Conservation (phyloP, 306 rosid species). For the Quercus glauca region DNA sequence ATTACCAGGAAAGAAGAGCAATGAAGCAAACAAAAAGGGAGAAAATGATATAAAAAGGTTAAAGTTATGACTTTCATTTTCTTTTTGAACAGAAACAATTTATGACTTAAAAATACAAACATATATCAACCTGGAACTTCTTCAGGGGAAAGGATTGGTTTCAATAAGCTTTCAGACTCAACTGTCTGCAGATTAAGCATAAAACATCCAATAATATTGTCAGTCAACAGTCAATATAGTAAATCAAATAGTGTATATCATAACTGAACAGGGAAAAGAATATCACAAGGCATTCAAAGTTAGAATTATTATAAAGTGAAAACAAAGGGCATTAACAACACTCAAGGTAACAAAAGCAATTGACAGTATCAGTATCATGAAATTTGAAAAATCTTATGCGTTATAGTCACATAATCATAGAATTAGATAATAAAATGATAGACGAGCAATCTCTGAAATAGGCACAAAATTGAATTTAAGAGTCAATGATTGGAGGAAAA, state of each 20-base stretch:
- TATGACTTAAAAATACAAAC: not conserved
- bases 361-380: not conserved
- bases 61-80: not conserved
- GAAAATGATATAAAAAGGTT: not conserved
- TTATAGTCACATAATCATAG: too few species aligned
- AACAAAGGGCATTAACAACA: not conserved
- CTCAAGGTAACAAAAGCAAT: too few species aligned
- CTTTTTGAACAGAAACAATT: not conserved
- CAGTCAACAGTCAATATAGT: constrained; percentile 3
- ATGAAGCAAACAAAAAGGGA: constrained; percentile 3
- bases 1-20: constrained; percentile 15
- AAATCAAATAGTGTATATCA: not conserved
- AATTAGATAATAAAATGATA: too few species aligned
- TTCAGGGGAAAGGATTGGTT: constrained; percentile 70
- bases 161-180: constrained; percentile 78
- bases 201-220: not conserved
- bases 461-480: too few species aligned
- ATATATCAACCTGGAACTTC: constrained; percentile 66
- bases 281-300: not conserved
- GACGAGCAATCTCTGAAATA: too few species aligned
- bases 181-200: constrained; percentile 57
- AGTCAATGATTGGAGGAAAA: not conserved
- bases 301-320: not conserved
- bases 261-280: not conserved
- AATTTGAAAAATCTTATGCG: too few species aligned